Percentiles rank a stretch among this genome's conserved stretches.
Conservation (phyloP, 495 filamentous ascomycete species). For the Podospora sp. region DNA sequence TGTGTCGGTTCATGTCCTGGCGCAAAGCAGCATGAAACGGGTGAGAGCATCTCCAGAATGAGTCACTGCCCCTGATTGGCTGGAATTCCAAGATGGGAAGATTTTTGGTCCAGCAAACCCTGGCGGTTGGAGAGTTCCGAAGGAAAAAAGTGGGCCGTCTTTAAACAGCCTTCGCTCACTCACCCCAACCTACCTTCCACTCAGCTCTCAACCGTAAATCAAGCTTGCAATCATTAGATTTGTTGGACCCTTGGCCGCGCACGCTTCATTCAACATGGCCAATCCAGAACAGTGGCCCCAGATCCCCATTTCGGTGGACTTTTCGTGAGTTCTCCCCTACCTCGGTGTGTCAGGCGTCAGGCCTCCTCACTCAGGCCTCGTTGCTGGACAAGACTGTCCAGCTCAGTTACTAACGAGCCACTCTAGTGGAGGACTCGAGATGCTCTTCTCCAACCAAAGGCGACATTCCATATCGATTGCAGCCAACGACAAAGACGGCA, state of each 20-base stretch:
- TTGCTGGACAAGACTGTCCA: neutral
- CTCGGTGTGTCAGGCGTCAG: neutral
- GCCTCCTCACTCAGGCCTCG: neutral
- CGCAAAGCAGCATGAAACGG: constrained; percentile 9
- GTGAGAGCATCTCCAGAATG: constrained; percentile 12
- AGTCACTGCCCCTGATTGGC: constrained; percentile 15
- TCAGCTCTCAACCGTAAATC: neutral
- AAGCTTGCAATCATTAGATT: neutral
- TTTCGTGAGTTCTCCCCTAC: constrained; percentile 32
- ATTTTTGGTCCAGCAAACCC: constrained; percentile 12
- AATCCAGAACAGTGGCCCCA: constrained; percentile 12
- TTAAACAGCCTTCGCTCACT: neutral
- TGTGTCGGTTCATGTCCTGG: constrained; percentile 5
- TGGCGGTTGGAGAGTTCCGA: neutral
- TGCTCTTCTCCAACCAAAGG: constrained; percentile 82
- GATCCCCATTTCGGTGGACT: constrained; percentile 42
- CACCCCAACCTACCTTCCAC: neutral
- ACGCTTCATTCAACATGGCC: constrained; percentile 12
- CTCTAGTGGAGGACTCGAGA: constrained; percentile 86
- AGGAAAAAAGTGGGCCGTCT: neutral
- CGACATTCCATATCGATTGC: constrained; percentile 72
- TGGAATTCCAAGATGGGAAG: constrained; percentile 1
- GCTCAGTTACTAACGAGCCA: constrained; percentile 17
- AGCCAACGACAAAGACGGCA: constrained; percentile 56
- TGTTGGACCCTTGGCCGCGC: neutral